Evolutionary conservation across 2,329 filamentous ascomycete species (phyloP).

Genomic region (Pseudocercospora fijiensis): DNA sequence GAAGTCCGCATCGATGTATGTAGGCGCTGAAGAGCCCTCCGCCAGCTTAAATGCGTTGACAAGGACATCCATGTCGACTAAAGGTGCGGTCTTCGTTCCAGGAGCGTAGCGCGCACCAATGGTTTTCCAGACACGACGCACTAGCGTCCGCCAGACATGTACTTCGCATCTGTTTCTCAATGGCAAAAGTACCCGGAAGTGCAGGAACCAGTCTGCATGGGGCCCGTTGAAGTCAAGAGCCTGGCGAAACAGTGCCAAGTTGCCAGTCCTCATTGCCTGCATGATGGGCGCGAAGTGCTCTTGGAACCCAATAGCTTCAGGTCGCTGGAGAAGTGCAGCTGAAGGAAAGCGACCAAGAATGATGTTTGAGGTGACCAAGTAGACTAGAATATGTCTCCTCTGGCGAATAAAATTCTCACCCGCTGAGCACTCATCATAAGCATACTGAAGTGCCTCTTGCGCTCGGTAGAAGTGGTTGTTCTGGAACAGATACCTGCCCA

Average conservation of each 20-base stretch:
- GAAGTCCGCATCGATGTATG: conserved; percentile 50
- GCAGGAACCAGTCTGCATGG: conserved; percentile 71
- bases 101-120: conserved; percentile 63
- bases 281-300: conserved; percentile 73
- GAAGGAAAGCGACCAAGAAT: conserved; percentile 83
- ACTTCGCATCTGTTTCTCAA: conserved; percentile 75
- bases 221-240: conserved; percentile 57
- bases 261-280: conserved; percentile 67
- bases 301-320: conserved; percentile 65
- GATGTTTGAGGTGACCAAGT: conserved; percentile 78
- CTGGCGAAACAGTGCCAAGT: conserved; percentile 71
- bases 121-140: conserved; percentile 73
- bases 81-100: conserved; percentile 59
- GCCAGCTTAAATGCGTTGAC: conserved; percentile 63
- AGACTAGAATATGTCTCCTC: conserved; percentile 75
- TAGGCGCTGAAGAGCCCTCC: conserved; percentile 54
- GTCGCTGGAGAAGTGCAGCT: conserved; percentile 61
- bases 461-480: conserved; percentile 81
- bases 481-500: conserved; percentile 84
- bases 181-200: conserved; percentile 71
- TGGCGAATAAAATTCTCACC: conserved; percentile 58
- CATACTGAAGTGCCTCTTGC: conserved; percentile 69
- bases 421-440: conserved; percentile 71
- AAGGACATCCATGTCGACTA: conserved; percentile 70
- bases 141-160: conserved; percentile 79